A percentile compares a stretch with the other conserved stretches of the same genome.
These are phyloP conservation scores for Rubia tinctorum DNA, from an alignment of 305 asterid species.

Conservation along the genomic window DNA sequence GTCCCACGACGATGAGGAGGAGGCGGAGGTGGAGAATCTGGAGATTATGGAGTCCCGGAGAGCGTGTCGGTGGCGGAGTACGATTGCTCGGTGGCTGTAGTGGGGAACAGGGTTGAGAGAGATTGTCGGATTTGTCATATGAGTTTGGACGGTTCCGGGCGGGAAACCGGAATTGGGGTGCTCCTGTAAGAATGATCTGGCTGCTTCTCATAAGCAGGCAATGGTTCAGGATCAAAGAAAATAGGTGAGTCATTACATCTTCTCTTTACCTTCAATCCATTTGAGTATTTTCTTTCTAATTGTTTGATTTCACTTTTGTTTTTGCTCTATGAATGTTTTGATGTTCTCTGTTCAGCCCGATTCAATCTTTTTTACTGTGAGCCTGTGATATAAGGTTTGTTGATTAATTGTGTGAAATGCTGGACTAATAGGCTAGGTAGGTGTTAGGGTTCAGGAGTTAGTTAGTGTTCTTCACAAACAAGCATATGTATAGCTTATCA, in stretches of 20 bases:
- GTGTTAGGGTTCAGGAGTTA: background rate
- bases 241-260: slow-evolving; percentile 50
- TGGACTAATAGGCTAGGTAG: background rate
- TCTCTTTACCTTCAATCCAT: background rate
- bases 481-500: too few relatives aligned
- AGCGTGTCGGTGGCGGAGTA: slow-evolving; percentile 34
- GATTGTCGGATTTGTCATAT: too few relatives aligned
- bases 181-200: slow-evolving; percentile 84
- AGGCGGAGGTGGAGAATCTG: slow-evolving; percentile 30
- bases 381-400: background rate
- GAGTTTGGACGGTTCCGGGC: too few relatives aligned
- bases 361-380: too few relatives aligned
- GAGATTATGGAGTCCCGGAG: slow-evolving; percentile 32
- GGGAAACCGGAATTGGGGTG: slow-evolving; percentile 35
- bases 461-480: too few relatives aligned
- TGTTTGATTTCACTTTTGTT: background rate
- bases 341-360: too few relatives aligned
- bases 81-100: slow-evolving; percentile 46
- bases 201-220: slow-evolving; percentile 80
- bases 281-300: background rate
- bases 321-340: too few relatives aligned
- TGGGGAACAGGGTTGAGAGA: slow-evolving; percentile 12
- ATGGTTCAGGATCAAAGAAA: slow-evolving; percentile 97
- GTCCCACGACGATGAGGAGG: slow-evolving; percentile 52
- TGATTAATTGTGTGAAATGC: background rate